Evolutionary conservation across 805 yeast species (phyloP), one percentile per base, ranked within the genome.

Genomic region (Ogataea corticis): DNA sequence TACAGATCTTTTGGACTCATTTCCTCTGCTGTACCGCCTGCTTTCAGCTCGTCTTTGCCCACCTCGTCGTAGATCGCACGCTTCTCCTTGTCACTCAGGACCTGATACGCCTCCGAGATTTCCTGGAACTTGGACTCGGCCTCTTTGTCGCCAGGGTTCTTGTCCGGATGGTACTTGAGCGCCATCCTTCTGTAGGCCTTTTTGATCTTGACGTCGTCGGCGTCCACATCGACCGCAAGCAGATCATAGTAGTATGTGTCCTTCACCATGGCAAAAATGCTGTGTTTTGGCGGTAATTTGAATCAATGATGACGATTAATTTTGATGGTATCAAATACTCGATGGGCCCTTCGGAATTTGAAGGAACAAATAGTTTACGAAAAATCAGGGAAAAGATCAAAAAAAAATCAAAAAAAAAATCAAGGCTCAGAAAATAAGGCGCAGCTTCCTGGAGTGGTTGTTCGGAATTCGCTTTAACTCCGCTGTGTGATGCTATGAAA

Each of bases 171-270:
- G 55, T 80, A 82, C 55, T 76, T 78, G 44, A 86, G 74, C 1
- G 95, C 90, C 64, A 82, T 80, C 62, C 82, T 83, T 46, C 94
- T 70, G 66, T 87, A 87, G 0, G 92, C 91, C 61, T 85, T 87
- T 61, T 86, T 87, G 64, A 87, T 82, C 46, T 84, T 87, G 6
- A 73, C 69, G 4, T 79, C 82, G 5, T 80, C 74, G 4, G 92
- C 91, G 3, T 76, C 71, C 1, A 76, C 66, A 0, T 68, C 63
- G 2, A 85, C 80, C 4, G 77, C 86, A 21, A 87, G 64, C 23
- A 82, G 67, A 42, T 87, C 91, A 57, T 87, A 87, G 56, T 86
- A 87, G 15, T 74, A 75, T 0, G 87, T 82, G 54, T 87, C 94
- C 42, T 81, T 84, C 25, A 83, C 92, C 94, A 86, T 83, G 23